A percentile compares a stretch with the other conserved stretches of the same genome.
Conservation (phyloP, 2,329 filamentous ascomycete genomes). For the Fusarium sulawesiense region DNA sequence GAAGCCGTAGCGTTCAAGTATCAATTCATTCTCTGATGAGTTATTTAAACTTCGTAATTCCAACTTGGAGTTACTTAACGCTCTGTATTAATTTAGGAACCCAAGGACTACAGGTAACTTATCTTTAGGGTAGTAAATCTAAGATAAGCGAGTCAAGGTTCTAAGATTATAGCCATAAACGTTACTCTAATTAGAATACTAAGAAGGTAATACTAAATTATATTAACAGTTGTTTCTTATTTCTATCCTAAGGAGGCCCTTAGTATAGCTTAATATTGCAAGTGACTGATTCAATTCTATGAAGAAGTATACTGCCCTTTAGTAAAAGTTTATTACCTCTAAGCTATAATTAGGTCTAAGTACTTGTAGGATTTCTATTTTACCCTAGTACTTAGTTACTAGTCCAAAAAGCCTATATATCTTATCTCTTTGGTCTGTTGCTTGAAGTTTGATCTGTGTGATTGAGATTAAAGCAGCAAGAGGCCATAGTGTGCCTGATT, state of each 20-base stretch:
- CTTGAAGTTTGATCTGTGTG: not conserved
- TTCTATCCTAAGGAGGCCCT: not conserved
- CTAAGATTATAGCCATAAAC: not conserved
- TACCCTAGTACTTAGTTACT: fast-evolving
- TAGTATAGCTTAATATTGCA: too few relatives aligned
- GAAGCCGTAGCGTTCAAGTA: not conserved
- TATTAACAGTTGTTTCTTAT: not conserved
- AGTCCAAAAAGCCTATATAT: not conserved
- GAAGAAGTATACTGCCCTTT: not conserved
- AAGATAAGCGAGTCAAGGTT: not conserved
- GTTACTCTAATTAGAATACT: not conserved
- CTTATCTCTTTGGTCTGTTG: not conserved
- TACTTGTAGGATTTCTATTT: too few relatives aligned
- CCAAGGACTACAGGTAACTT: not conserved
- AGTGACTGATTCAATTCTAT: not conserved
- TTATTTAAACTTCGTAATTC: fast-evolving
- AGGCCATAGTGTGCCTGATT: fast-evolving
- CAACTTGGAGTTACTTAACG: not conserved
- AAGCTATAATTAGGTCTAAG: not conserved
- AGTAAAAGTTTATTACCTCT: fast-evolving
- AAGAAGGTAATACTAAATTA: not conserved
- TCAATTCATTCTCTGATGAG: fast-evolving
- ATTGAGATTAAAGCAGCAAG: not conserved
- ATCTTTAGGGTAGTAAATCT: not conserved
- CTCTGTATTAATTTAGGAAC: not conserved